Evolutionary conservation across 345 rosid species (phyloP).

Genomic region (Ailanthus altissimus): DNA sequence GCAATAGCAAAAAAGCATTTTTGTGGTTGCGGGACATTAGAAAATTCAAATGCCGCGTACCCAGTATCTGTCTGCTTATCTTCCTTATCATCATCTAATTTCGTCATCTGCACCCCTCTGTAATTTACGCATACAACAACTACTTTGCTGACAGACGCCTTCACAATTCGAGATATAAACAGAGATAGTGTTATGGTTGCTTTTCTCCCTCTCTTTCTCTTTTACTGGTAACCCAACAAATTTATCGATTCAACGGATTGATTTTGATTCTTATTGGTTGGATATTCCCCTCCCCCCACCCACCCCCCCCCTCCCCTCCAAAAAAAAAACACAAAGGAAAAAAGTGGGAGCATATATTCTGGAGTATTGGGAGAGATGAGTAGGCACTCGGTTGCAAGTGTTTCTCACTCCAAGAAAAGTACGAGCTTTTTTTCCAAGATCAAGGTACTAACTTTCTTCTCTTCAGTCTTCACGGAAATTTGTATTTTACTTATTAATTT

Average conservation of each 20-base stretch:
- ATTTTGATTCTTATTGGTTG: background rate
- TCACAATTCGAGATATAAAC: too few relatives aligned
- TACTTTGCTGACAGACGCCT: background rate
- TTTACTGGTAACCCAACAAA: background rate
- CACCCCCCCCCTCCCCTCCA: too few relatives aligned
- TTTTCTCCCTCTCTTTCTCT: too few relatives aligned
- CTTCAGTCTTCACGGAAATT: background rate
- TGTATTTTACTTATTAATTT: background rate
- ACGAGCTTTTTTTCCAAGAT: conserved; percentile 32
- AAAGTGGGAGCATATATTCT: background rate
- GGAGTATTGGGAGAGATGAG: conserved; percentile 32
- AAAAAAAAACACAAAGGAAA: too few relatives aligned
- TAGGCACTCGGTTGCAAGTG: conserved; percentile 33
- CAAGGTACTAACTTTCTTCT: conserved; percentile 33
- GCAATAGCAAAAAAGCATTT: background rate
- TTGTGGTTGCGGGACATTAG: background rate
- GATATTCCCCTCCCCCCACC: too few relatives aligned
- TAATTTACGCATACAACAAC: background rate
- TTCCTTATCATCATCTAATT: background rate
- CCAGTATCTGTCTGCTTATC: background rate
- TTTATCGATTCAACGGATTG: background rate
- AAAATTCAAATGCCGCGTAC: conserved; percentile 19
- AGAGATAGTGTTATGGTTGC: too few relatives aligned
- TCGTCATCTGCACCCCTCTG: background rate
- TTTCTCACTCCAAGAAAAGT: conserved; percentile 28